Evolutionary conservation across 2,329 filamentous ascomycete genomes (phyloP).

Genomic region (Torrubiella hemipterigena): DNA sequence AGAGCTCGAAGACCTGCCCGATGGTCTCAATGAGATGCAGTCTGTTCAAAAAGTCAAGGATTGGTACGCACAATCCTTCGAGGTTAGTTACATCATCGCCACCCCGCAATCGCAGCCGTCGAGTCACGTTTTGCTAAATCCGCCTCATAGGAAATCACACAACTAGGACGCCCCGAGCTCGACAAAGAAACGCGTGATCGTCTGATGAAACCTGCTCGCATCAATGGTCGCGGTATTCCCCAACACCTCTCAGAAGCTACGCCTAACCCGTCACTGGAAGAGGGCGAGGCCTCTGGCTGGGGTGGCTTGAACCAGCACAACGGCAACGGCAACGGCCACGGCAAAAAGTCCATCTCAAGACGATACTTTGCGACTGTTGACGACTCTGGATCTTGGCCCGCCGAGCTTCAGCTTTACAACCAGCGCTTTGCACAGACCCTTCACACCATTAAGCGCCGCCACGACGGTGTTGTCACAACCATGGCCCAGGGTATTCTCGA

Average conservation of each 20-base stretch:
- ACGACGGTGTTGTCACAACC: slow-evolving; percentile 95
- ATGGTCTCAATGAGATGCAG: slow-evolving; percentile 95
- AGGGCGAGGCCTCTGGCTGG: slow-evolving; percentile 65
- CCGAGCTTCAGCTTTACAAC: slow-evolving; percentile 90
- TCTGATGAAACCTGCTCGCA: slow-evolving; percentile 56
- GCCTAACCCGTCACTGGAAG: slow-evolving; percentile 77
- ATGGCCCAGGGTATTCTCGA: slow-evolving; percentile 96
- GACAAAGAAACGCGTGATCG: slow-evolving; percentile 65
- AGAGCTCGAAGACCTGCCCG: slow-evolving; percentile 81
- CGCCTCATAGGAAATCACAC: slow-evolving; percentile 69
- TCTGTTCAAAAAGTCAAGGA: slow-evolving; percentile 91
- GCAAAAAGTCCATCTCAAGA: slow-evolving; percentile 35
- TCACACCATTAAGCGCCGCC: slow-evolving; percentile 87
- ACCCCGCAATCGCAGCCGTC: slow-evolving; percentile 7
- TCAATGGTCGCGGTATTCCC: slow-evolving; percentile 43
- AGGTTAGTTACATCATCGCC: slow-evolving; percentile 46
- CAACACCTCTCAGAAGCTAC: slow-evolving; percentile 67
- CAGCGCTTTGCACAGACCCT: slow-evolving; percentile 78
- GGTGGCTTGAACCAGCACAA: slow-evolving; percentile 26
- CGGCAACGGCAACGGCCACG: slow-evolving; percentile 31
- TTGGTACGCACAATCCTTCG: slow-evolving; percentile 99
- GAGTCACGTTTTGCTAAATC: slow-evolving; percentile 3
- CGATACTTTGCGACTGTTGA: slow-evolving; percentile 87
- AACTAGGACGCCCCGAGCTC: slow-evolving; percentile 65
- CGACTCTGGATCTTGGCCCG: slow-evolving; percentile 80